A percentile compares a stretch with the other conserved stretches of the same genome.
These are phyloP conservation scores for Trapa bicornis DNA, from an alignment of 345 rosid genomes.

Conservation along the genomic window DNA sequence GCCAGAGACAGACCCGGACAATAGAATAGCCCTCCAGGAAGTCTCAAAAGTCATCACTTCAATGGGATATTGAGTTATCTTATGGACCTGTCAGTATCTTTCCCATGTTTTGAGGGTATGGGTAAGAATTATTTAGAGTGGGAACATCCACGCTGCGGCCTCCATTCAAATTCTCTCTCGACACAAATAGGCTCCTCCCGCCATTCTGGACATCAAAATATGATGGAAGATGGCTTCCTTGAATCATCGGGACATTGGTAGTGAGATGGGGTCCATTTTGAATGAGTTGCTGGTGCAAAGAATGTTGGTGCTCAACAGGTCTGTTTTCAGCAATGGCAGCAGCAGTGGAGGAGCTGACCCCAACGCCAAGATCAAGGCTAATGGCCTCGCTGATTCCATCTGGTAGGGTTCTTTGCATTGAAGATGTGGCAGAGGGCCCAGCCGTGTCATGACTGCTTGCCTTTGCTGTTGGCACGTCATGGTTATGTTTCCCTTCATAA, in stretches of 20 bases:
- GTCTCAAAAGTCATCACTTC: conserved; percentile 6
- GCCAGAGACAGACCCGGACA: neutral
- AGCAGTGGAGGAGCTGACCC: conserved; percentile 32
- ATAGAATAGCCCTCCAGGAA: neutral
- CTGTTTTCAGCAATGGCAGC: conserved; percentile 25
- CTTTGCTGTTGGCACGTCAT: conserved; percentile 78
- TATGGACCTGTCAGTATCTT: conserved; percentile 61
- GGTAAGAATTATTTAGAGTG: conserved; percentile 43
- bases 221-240: conserved; percentile 30
- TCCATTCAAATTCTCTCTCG: conserved; percentile 41
- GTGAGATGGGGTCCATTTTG: conserved; percentile 28
- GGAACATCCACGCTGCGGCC: conserved; percentile 36
- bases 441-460: conserved; percentile 42
- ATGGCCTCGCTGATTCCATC: conserved; percentile 47
- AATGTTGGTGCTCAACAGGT: conserved; percentile 30
- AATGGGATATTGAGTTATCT: conserved; percentile 20
- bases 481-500: conserved; percentile 96
- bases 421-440: conserved; percentile 14
- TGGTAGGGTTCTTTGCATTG: conserved; percentile 28
- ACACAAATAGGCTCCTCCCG: conserved; percentile 37
- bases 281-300: conserved; percentile 23
- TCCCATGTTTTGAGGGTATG: conserved; percentile 65
- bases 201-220: conserved; percentile 48
- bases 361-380: conserved; percentile 96
- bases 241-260: conserved; percentile 39